Evolutionary conservation across 768 basidiomycete species (phyloP), one percentile per base, ranked within the genome.

Genomic region (Termitomyces sp.): DNA sequence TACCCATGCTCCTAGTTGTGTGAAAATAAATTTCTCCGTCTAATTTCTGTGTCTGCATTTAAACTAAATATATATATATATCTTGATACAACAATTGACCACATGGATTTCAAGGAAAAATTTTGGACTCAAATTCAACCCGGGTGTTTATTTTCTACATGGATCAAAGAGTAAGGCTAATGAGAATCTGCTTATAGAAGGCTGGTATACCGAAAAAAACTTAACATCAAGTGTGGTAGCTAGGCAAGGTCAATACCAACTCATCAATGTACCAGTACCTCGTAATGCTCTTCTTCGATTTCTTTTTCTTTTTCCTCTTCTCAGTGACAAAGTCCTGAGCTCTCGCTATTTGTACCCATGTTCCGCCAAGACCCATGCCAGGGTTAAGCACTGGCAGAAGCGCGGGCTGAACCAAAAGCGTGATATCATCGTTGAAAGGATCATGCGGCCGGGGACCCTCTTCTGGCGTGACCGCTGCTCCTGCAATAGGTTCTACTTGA

Each of bases 311-410:
- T 60, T 74, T 66, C 46, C 55, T 63, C 30, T 20, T 18, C 7
- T 51, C 55, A 1, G 56, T 63, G 30, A 57, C 67, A 14, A 67
- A 51, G 28, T 70, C 70, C 57, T 70, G 66, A 28, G 63, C 68
- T 33, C 82, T 78, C 32, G 72, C 82, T 13, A 90, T 75, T 71
- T 92, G 88, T 23, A 90, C 82, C 82, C 84, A 91, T 49, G 84
- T 81, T 20, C 82, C 87, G 4, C 79, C 80, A 14, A 91, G 63
- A 0, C 85, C 86, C 74, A 90, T 79, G 5, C 87, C 85, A 5
- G 77, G 71, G 5, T 68, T 64, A 40, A 88, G 64, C 40, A 71
- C 70, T 1, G 79, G 73, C 8, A 81, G 67, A 0, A 77, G 64
- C 7, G 71, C 70, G 6, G 80, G 77, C 41, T 81, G 76, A 13